phyloP scores from a whole-genome alignment of 768 basidiomycete species.

The Coprinellus aureogranulatus region DNA sequence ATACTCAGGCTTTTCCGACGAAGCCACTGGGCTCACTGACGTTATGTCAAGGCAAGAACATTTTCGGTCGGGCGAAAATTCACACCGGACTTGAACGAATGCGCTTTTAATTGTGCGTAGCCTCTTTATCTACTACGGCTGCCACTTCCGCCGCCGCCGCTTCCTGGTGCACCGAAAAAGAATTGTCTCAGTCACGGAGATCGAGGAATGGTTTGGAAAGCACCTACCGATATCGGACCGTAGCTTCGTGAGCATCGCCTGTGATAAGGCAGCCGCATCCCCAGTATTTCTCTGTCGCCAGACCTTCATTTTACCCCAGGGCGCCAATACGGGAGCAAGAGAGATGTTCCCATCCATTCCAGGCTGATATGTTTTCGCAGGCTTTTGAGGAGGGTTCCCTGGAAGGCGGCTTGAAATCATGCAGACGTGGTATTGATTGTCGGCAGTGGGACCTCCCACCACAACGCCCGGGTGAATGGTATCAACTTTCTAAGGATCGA shows the following conservation, averaged over 20 bases:
- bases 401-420: constrained; percentile 25
- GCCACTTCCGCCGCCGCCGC: too few relatives aligned
- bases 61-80: too few relatives aligned
- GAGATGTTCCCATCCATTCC: constrained; percentile 1
- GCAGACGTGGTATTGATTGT: constrained; percentile 17
- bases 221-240: neutral
- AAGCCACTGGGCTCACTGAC: too few relatives aligned
- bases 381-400: constrained; percentile 20
- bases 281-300: neutral
- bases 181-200: too few relatives aligned
- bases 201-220: too few relatives aligned
- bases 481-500: constrained; percentile 13
- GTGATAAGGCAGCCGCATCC: neutral
- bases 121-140: too few relatives aligned
- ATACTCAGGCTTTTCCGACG: too few relatives aligned
- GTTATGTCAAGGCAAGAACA: too few relatives aligned
- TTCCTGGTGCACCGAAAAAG: too few relatives aligned
- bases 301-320: neutral
- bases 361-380: constrained; percentile 4
- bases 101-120: too few relatives aligned
- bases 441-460: constrained; percentile 11
- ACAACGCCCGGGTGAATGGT: constrained; percentile 25
- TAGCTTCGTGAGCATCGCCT: neutral
- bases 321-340: neutral
- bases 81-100: too few relatives aligned